Percentiles rank a stretch among this genome's conserved stretches.
phyloP scores from a whole-genome alignment of 2,329 filamentous ascomycete genomes.

The Lecanoromycetidae sp. region DNA sequence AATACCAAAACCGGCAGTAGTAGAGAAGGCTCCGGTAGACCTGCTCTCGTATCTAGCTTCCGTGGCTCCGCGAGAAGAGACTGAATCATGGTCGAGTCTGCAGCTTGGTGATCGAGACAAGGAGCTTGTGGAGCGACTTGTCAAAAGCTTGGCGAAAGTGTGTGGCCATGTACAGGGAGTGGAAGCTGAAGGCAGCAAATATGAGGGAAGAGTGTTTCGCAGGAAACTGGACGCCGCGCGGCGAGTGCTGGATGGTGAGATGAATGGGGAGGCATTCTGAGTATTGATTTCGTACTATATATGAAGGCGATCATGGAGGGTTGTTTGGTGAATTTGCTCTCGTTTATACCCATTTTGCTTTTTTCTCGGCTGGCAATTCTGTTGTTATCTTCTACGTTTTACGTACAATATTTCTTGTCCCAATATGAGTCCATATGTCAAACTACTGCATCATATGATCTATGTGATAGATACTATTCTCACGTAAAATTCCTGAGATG shows the following conservation, averaged over 20 bases:
- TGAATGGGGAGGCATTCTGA: constrained; percentile 28
- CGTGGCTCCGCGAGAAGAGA: neutral
- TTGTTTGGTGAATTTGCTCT: no score
- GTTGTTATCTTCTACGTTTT: no score
- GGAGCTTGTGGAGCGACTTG: constrained; percentile 43
- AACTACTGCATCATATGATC: no score
- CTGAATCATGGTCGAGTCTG: constrained; percentile 19
- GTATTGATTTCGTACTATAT: neutral
- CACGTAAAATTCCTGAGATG: no score
- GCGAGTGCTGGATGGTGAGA: constrained; percentile 58
- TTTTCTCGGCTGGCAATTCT: neutral
- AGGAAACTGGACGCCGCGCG: constrained; percentile 64
- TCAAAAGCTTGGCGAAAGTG: constrained; percentile 38
- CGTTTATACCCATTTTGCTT: no score
- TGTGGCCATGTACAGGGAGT: constrained; percentile 44
- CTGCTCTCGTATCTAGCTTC: constrained; percentile 8
- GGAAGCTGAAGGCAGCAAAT: constrained; percentile 48
- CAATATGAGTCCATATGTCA: no score
- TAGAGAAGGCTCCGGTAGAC: neutral
- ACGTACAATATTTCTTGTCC: no score
- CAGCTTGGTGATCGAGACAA: constrained; percentile 42
- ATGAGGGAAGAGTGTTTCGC: constrained; percentile 53
- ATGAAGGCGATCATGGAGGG: no score
- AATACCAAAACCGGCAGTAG: neutral
- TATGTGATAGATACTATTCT: no score